Base-by-base conservation (phyloP, 2,329 filamentous ascomycete genomes). In the Penicillium vulpinum region DNA sequence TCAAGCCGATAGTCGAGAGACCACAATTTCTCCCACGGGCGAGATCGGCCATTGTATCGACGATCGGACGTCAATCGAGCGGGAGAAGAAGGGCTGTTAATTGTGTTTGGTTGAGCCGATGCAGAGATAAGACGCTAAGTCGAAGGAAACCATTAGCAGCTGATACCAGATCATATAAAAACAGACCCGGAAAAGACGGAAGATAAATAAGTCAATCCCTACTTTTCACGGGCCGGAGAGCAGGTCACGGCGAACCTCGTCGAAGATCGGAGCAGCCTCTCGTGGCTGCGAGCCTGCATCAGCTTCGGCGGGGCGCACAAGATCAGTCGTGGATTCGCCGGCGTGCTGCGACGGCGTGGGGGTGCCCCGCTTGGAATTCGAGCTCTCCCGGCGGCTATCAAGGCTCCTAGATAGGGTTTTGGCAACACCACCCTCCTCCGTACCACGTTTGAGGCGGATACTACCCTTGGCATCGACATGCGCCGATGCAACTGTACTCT, bases 361-460 rank as follows among this genome's bases (percentile, higher is more conserved):
- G 0, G 68, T 66, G 35, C 89, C 88, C 71, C 91, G 92, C 75
- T 89, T 92, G 56, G 90, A 95, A 52, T 84, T 88, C 15, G 89
- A 90, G 74, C 92, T 97, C 71, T 91, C 96, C 41, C 93, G 88
- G 51, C 93, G 87, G 75, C 90, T 96, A 73, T 97, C 92, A 26
- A 97, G 83, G 72, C 91, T 96, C 77, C 91, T 95, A 57, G 88
- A 92, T 15, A 92, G 78, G 6, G 88, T 91, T 75, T 88, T 89
- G 67, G 88, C 90, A 48, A 90, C 88, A 24, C 86, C 88, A 62
- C 88, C 88, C 57, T 89, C 88, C 57, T 84, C 85, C 15, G 82
- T 78, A 29, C 81, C 77, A 44, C 77, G 74, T 56, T 78, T 78
- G 38, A 79, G 64, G n/a, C 77, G 77, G 60, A 77, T 80, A 58